These are phyloP conservation scores for Fusarium sp. DNA, from an alignment of 2,329 filamentous ascomycete species.

Conservation along the genomic window DNA sequence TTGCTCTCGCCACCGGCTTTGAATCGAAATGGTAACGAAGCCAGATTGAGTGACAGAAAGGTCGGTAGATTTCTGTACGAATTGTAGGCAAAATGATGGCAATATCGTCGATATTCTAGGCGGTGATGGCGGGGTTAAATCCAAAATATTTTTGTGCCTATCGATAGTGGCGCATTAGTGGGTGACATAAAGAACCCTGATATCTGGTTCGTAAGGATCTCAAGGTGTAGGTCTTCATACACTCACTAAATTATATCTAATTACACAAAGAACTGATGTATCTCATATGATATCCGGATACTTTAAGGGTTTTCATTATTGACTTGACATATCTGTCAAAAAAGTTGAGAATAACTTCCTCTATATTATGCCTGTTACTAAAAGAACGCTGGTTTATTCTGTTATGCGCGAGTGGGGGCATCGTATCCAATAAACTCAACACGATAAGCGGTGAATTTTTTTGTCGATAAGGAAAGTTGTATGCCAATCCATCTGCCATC, in stretches of 20 bases:
- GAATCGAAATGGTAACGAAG: conserved; percentile 85
- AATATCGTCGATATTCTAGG: conserved; percentile 46
- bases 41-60: conserved; percentile 62
- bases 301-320: too few relatives aligned
- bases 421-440: neutral
- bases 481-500: conserved; percentile 36
- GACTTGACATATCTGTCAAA: too few relatives aligned
- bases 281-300: too few relatives aligned
- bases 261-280: too few relatives aligned
- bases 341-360: neutral
- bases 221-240: neutral
- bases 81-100: conserved; percentile 40
- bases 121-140: conserved; percentile 54
- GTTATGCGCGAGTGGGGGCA: neutral
- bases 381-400: conserved; percentile 2
- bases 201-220: too few relatives aligned
- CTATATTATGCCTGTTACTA: neutral
- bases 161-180: conserved; percentile 48
- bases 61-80: conserved; percentile 12
- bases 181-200: conserved; percentile 16
- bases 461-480: conserved; percentile 51
- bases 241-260: neutral
- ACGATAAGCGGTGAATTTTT: conserved; percentile 44
- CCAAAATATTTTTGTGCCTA: conserved; percentile 56
- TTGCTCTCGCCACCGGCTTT: conserved; percentile 81